Percentiles rank a stretch among this genome's conserved stretches.
phyloP scores from a whole-genome alignment of 1,284 basidiomycete species.

The Boletus albobrunnescens region DNA sequence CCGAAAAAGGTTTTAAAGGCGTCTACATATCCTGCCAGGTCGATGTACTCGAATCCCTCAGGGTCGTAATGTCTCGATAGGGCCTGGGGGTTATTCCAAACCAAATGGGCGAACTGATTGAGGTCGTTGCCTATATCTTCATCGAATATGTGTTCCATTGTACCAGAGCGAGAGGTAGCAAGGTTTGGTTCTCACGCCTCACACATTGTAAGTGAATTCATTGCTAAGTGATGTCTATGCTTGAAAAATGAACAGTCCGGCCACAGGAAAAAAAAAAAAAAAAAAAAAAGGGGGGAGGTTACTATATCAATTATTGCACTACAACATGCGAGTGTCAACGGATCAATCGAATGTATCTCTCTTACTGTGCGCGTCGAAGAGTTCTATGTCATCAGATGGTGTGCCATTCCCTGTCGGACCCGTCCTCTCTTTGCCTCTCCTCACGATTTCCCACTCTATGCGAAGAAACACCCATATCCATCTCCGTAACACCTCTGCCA shows the following conservation, averaged over 20 bases:
- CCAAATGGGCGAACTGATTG: neutral
- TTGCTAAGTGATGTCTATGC: conserved; percentile 4
- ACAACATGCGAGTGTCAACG: neutral
- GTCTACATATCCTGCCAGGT: neutral
- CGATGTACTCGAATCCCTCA: neutral
- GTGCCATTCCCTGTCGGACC: conserved; percentile 7
- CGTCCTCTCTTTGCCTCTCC: conserved; percentile 35
- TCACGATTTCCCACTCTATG: conserved; percentile 92
- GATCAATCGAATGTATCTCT: conserved; percentile 15
- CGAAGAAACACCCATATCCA: conserved; percentile 98
- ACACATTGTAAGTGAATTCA: too few species aligned
- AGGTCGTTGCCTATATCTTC: neutral
- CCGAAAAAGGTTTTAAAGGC: neutral
- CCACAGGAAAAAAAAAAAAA: neutral
- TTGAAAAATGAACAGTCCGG: neutral
- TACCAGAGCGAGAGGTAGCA: too few species aligned
- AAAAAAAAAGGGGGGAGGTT: conserved; percentile 1
- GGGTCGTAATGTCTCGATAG: neutral
- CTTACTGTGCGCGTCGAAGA: conserved; percentile 16
- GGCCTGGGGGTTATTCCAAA: neutral
- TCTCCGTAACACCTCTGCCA: conserved; percentile 82
- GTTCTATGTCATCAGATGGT: conserved; percentile 13
- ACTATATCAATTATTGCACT: conserved; percentile 12
- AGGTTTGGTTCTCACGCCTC: too few species aligned
- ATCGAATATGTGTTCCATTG: too few species aligned